Evolutionary conservation across 352 stramenopile genomes (phyloP), one percentile per base, ranked within the genome.

Genomic region (Halophytophthora batemanensis): DNA sequence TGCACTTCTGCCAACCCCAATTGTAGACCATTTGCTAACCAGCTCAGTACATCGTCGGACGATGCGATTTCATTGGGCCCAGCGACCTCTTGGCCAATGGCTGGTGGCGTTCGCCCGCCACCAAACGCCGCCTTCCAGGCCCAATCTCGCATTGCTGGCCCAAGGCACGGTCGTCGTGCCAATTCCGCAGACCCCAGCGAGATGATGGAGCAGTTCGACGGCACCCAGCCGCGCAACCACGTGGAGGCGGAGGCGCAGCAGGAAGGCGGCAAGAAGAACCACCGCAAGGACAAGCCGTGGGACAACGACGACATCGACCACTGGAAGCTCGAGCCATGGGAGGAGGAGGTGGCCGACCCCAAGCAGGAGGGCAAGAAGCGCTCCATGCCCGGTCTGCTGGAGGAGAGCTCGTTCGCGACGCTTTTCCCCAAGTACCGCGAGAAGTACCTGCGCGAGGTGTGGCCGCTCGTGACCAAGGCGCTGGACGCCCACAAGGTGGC

Each of bases 361-460:
- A 81, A 96, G 60, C 81, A 90, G 56, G 66, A 64, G 13, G 71
- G 68, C 45, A 78, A 86, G 65, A 84, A 70, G 57, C 50, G 71
- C 49, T 63, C 59, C 38, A 86, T 91, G 76, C 74, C 76, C 13
- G 77, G 82, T 18, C 85, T 99, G 52, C 76, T 99, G 22, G 96
- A 99, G 71, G 97, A 99, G 81, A 98, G 90, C 37, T 98, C 87
- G 47, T 99, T 99, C 71, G 97, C 97, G 34, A 99, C 97, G 47
- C 87, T 99, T 14, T 99, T 99, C 69, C 97, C 97, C 35, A 98
- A 98, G 66, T 99, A 99, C 72, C 82, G 97, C 36, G 97, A 99
- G 73, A 98, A 98, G 60, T 99, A 99, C 76, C 71, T 99, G 28
- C 87, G 97, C 23, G 96, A 99, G 71, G 84, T 99, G 8, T 99